Evolutionary conservation across 2,329 filamentous ascomycete genomes (phyloP).

Genomic region (Penicillium sp.): DNA sequence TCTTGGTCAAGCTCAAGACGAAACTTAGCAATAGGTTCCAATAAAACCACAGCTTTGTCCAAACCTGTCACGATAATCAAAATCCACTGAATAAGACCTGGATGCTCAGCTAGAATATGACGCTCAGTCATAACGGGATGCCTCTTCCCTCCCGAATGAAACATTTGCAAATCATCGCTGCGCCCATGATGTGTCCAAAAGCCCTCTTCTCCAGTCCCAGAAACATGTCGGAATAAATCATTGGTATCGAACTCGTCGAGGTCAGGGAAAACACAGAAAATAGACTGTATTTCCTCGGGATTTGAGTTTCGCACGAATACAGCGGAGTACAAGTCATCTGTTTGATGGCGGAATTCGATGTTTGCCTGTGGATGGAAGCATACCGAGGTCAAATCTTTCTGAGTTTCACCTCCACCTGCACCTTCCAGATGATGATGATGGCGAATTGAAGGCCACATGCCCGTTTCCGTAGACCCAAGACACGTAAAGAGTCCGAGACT

Average conservation of each 20-base stretch:
- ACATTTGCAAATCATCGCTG: neutral
- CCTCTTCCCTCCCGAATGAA: neutral
- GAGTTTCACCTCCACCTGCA: neutral
- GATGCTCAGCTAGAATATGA: neutral
- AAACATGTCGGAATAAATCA: neutral
- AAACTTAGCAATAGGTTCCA: neutral
- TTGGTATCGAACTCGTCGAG: neutral
- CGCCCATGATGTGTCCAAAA: neutral
- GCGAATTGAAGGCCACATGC: conserved; percentile 1
- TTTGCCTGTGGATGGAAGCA: neutral
- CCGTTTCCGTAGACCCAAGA: neutral
- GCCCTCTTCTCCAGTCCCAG: neutral
- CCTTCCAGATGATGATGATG: neutral
- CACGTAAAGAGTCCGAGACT: neutral
- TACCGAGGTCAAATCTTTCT: neutral
- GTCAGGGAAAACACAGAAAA: neutral
- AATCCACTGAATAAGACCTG: neutral
- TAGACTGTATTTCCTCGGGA: neutral
- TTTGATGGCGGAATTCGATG: conserved; percentile 3
- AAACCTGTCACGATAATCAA: neutral
- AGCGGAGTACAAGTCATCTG: neutral
- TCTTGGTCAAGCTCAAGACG: neutral
- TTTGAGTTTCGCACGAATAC: neutral
- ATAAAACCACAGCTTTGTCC: neutral
- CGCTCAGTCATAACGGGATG: neutral